These are phyloP conservation scores for Russula abietina DNA, from an alignment of 768 basidiomycete species.

Conservation along the genomic window DNA sequence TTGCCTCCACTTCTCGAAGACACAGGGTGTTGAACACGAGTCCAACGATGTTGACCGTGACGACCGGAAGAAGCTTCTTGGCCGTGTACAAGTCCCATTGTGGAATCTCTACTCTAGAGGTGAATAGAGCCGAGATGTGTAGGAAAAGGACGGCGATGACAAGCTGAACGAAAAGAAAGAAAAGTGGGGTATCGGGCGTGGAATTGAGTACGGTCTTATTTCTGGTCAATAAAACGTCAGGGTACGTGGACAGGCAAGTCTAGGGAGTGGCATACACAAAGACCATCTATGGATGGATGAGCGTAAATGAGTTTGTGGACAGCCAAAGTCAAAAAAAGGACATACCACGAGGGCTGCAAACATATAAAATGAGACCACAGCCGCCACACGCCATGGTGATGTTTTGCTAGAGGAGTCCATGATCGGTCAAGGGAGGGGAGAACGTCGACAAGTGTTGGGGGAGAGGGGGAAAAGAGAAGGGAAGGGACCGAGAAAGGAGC, in stretches of 20 bases:
- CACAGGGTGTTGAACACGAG: constrained; percentile 77
- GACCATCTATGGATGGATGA: constrained; percentile 39
- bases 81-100: constrained; percentile 45
- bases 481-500: not conserved
- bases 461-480: not conserved
- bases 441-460: not conserved
- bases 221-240: constrained; percentile 33
- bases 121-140: constrained; percentile 46
- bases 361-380: constrained; percentile 79
- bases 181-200: constrained; percentile 57
- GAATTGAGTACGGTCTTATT: constrained; percentile 72
- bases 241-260: constrained; percentile 7
- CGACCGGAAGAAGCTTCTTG: constrained; percentile 56
- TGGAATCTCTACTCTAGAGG: constrained; percentile 51
- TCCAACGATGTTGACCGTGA: constrained; percentile 65
- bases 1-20: constrained; percentile 70
- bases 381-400: constrained; percentile 49
- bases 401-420: constrained; percentile 34
- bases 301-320: not conserved
- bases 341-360: constrained; percentile 63
- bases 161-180: constrained; percentile 66
- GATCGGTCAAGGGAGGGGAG: not conserved
- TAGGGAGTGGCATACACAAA: constrained; percentile 36
- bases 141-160: constrained; percentile 61
- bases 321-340: constrained; percentile 21